Percentiles rank a stretch among this genome's conserved stretches.
Evolutionary conservation across 306 rosid species (phyloP).

Genomic region (Crotalaria pallida): DNA sequence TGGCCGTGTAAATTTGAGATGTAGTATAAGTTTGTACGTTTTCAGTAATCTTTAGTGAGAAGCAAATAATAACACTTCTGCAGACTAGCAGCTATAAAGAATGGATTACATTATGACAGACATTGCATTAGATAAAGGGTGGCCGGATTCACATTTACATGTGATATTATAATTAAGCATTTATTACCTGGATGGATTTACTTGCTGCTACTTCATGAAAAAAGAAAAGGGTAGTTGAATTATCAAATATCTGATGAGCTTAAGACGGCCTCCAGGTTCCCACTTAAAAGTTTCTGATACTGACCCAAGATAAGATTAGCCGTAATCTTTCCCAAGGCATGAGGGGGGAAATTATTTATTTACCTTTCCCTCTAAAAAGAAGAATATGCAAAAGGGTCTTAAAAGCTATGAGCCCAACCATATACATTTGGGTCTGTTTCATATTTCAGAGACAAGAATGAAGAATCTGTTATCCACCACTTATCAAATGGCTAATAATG

Average conservation of each 20-base stretch:
- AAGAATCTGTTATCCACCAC: not conserved
- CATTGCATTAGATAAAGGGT: no score
- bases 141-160: no score
- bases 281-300: slow-evolving; percentile 17
- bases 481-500: not conserved
- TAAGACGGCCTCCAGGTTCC: not conserved
- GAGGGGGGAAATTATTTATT: slow-evolving; percentile 6
- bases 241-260: slow-evolving; percentile 1
- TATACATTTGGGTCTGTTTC: not conserved
- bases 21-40: not conserved
- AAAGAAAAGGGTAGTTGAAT: slow-evolving; percentile 16
- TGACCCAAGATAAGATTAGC: slow-evolving; percentile 2
- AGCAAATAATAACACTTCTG: no score
- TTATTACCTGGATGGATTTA: not conserved
- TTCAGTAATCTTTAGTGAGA: not conserved
- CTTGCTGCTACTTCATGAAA: not conserved
- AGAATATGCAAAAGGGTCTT: slow-evolving; percentile 5
- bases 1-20: not conserved
- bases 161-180: no score
- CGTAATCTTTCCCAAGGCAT: not conserved
- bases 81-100: no score
- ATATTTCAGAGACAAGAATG: not conserved
- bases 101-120: no score
- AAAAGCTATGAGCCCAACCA: slow-evolving; percentile 11
- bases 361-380: slow-evolving; percentile 8